These are phyloP conservation scores for Aspergillus unguis DNA, from an alignment of 2,329 filamentous ascomycete genomes.

Conservation along the genomic window DNA sequence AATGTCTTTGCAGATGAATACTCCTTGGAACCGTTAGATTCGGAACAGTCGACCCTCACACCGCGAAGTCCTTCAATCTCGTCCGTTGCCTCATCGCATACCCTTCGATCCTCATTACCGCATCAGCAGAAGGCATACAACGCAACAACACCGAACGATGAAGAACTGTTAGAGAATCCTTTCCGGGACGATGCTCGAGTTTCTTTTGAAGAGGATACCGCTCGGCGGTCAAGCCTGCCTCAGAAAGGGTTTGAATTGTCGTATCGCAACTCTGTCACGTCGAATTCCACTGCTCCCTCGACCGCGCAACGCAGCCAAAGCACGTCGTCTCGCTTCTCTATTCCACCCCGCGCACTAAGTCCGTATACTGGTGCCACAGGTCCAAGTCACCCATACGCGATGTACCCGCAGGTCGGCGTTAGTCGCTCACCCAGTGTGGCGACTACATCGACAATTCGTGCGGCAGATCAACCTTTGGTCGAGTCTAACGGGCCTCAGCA, in stretches of 20 bases:
- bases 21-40: constrained; percentile 42
- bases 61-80: constrained; percentile 29
- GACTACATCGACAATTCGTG: constrained; percentile 66
- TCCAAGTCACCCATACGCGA: constrained; percentile 78
- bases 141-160: constrained; percentile 22
- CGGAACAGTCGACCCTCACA: constrained; percentile 30
- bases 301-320: constrained; percentile 41
- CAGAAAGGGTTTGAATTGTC: constrained; percentile 31
- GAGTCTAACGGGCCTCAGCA: constrained; percentile 69
- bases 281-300: constrained; percentile 31
- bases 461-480: constrained; percentile 57
- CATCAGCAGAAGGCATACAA: constrained; percentile 25
- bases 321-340: constrained; percentile 44
- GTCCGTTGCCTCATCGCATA: constrained; percentile 34
- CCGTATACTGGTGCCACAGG: constrained; percentile 68
- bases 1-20: constrained; percentile 51
- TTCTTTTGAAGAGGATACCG: constrained; percentile 28
- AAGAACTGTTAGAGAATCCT: constrained; percentile 28
- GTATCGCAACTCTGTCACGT: constrained; percentile 33
- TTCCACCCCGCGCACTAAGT: constrained; percentile 51
- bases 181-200: constrained; percentile 36
- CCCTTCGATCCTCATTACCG: constrained; percentile 26
- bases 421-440: constrained; percentile 62
- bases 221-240: constrained; percentile 34
- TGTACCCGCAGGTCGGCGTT: constrained; percentile 70